Conservation (phyloP, 441 rosid species). For the Omphalea diandra region DNA sequence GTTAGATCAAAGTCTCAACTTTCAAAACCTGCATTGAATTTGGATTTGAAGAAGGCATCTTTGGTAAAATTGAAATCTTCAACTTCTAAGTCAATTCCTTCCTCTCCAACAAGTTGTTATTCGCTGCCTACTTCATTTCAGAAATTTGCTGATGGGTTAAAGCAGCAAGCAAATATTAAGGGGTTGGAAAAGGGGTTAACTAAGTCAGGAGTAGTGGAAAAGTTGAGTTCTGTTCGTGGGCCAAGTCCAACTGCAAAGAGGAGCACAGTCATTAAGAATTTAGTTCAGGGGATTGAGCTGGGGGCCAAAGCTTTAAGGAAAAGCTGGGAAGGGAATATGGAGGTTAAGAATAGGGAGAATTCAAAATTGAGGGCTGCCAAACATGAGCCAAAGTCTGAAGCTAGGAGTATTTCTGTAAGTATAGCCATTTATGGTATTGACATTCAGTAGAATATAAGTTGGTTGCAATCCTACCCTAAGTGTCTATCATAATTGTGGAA, state of each 20-base stretch:
- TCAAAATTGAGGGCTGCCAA: conserved; percentile 43
- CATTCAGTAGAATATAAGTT: background rate
- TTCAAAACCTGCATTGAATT: conserved; percentile 35
- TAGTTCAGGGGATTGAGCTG: conserved; percentile 72
- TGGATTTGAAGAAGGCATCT: conserved; percentile 64
- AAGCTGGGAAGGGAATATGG: conserved; percentile 95
- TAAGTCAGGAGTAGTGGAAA: conserved; percentile 48
- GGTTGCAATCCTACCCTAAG: too few relatives aligned
- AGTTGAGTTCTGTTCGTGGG: conserved; percentile 43
- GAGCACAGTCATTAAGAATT: conserved; percentile 55
- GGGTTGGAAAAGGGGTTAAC: conserved; percentile 49
- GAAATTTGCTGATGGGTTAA: conserved; percentile 76
- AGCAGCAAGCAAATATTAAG: conserved; percentile 65
- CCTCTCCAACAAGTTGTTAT: conserved; percentile 85
- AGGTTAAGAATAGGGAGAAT: conserved; percentile 54
- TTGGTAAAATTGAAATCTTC: conserved; percentile 49
- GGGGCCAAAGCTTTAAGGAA: conserved; percentile 91
- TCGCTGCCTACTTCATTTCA: conserved; percentile 86
- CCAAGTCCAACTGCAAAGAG: conserved; percentile 52
- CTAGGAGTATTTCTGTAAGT: conserved; percentile 67
- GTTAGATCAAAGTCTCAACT: conserved; percentile 63
- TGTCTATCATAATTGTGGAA: too few relatives aligned
- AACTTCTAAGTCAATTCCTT: conserved; percentile 74
- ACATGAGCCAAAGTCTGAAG: conserved; percentile 51
- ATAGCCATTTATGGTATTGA: conserved; percentile 2